Conservation (phyloP, 2,329 filamentous ascomycete genomes). For the Colletotrichum musae region DNA sequence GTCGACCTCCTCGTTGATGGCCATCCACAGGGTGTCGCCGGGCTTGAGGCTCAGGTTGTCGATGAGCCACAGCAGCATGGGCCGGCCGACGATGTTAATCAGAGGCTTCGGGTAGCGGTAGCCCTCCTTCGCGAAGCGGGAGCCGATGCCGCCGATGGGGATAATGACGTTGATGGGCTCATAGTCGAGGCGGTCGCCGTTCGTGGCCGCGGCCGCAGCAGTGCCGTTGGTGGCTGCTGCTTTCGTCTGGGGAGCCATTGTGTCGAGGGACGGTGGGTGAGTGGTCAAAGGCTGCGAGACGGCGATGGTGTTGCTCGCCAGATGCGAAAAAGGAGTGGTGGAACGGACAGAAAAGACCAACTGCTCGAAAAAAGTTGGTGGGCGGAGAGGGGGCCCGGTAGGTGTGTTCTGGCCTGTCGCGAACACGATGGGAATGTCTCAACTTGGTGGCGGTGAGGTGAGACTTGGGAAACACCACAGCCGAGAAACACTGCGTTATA, state of each 20-base stretch:
- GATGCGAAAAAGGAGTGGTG: constrained; percentile 8
- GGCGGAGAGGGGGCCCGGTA: background rate
- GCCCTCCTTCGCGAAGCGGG: constrained; percentile 48
- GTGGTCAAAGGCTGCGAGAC: constrained; percentile 2
- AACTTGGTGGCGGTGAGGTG: constrained; percentile 30
- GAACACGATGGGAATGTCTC: constrained; percentile 27
- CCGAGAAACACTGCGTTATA: constrained; percentile 12
- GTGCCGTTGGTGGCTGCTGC: constrained; percentile 30
- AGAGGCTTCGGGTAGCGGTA: constrained; percentile 50
- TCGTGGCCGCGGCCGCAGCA: constrained; percentile 12
- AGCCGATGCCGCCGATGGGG: constrained; percentile 50
- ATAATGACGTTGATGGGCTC: constrained; percentile 50
- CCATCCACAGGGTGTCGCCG: constrained; percentile 49
- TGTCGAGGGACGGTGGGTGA: background rate
- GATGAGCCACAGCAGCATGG: constrained; percentile 50
- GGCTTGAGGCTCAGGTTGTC: constrained; percentile 46
- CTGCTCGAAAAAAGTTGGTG: background rate
- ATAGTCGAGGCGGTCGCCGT: constrained; percentile 28
- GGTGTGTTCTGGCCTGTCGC: constrained; percentile 11
- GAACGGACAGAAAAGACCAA: background rate
- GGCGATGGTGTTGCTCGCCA: background rate
- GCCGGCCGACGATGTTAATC: constrained; percentile 51
- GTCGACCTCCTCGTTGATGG: constrained; percentile 49
- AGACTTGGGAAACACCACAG: constrained; percentile 18
- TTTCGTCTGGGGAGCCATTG: constrained; percentile 34